Evolutionary conservation across 1,139 yeast species (phyloP), one percentile per base, ranked within the genome.

Genomic region (Suhomyces yuchorum): DNA sequence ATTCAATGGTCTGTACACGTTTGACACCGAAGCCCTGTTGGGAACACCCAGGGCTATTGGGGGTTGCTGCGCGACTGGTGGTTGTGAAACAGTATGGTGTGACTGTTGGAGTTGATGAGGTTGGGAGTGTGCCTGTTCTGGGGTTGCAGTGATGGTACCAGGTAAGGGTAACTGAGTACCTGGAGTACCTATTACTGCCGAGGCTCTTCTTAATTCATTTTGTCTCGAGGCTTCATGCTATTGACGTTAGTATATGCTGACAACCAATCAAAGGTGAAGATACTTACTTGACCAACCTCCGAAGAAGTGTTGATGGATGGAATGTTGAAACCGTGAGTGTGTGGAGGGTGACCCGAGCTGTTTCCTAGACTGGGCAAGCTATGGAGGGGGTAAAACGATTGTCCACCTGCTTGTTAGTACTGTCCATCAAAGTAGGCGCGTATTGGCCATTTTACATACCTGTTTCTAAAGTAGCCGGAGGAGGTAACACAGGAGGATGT

Each of bases 1-100:
- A 61, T 93, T 95, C 59, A 93, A 75, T 2, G 97, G 97, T 56
- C 97, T 80, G 68, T 90, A 91, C 33, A 72, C 62, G 74, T 80
- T 59, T 66, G 75, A 69, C 6, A 77, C 66, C 23, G 77, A 60
- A n/a, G 77, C 68, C 46, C 80, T 62, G 56, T 73, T 75, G 32
- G 78, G 77, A 20, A 72, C 74, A 12, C 73, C 76, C 47, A 60
- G 72, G 15, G 65, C 61, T 48, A 50, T 35, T 36, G 46, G 52
- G 9, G 48, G 44, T 20, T 46, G 56, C n/a, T 41, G 30, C 41
- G 39, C 44, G 43, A 63, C 52, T 43, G 59, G 40, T 34, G 47
- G 57, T 40, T 53, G 60, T n/a, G 53, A 45, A n/a, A 40, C 36
- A 24, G 38, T 50, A 23, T 62, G 46, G 40, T 48, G 46, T 2